Percentiles rank a stretch among this genome's conserved stretches.
Evolutionary conservation across 768 basidiomycete species (phyloP).

Genomic region (Russula ochroleuca): DNA sequence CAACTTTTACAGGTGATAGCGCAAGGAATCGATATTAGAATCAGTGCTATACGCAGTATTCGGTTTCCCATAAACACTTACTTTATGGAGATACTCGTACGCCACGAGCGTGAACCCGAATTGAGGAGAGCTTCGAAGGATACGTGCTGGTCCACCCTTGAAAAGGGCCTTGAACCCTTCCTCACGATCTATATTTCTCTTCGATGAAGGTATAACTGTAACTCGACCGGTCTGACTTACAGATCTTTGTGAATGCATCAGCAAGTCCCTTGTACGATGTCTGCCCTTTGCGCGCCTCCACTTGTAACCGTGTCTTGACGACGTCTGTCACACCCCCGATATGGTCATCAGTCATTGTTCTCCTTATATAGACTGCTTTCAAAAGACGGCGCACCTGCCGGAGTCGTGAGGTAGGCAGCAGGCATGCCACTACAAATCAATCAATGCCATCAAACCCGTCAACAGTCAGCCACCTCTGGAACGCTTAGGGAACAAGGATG

Average conservation of each 20-base stretch:
- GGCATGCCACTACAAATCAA: conserved; percentile 81
- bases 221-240: conserved; percentile 41
- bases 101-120: conserved; percentile 91
- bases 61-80: conserved; percentile 31
- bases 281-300: conserved; percentile 87
- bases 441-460: conserved; percentile 15
- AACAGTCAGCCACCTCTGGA: conserved; percentile 18
- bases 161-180: conserved; percentile 87
- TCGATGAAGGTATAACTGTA: background rate
- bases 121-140: conserved; percentile 85
- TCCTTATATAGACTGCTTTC: background rate
- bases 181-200: conserved; percentile 59
- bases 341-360: conserved; percentile 18
- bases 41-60: background rate
- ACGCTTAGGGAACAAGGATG: background rate
- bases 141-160: conserved; percentile 87
- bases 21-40: background rate
- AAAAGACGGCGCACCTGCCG: conserved; percentile 55
- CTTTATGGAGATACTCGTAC: conserved; percentile 68
- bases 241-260: conserved; percentile 90
- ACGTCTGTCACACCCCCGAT: conserved; percentile 56
- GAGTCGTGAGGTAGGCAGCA: conserved; percentile 89
- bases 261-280: conserved; percentile 84
- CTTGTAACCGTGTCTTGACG: conserved; percentile 94
- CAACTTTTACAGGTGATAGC: conserved; percentile 11